Base-by-base conservation (phyloP, 495 filamentous ascomycete genomes). In the Arthonia radiata region DNA sequence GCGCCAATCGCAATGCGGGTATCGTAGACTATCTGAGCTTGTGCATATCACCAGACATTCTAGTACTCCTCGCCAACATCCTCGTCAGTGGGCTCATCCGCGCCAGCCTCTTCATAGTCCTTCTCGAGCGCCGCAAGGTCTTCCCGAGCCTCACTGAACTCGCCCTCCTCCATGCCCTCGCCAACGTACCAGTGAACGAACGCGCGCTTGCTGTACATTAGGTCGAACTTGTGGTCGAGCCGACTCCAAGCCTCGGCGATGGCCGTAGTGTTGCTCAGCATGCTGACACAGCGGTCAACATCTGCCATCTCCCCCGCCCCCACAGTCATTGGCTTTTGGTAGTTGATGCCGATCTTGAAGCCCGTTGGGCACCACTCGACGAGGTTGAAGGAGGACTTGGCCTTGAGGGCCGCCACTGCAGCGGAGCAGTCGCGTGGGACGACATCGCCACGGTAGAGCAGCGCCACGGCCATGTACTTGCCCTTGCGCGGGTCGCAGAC, bases 291-390 rank as follows among this genome's bases (percentile, higher is more conserved):
- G 36, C 79, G 74, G 46, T 83, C 77, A 42, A 86, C 79, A 13
- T 71, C 61, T 5, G 79, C 77, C 27, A 90, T 65, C 36, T 77
- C 78, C 34, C 63, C 53, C 23, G 63, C 64, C 30, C 77, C 76
- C n/a, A 83, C 72, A 28, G 67, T 59, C 34, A 70, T 54, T 23
- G 79, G 79, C 55, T 80, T 79, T 52, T 80, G 71, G 56, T 81
- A 81, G 57, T 82, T 83, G 59, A 90, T 89, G 37, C 79, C 79
- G 29, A 90, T 58, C 61, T 90, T 90, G 67, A 90, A 90, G 32
- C 79, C 79, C 24, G 79, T 90, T n/a, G 79, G 79, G 53, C 79
- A 90, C 79, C 79, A 90, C 48, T 90, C 79, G 29, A 90, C 79
- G 31, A 89, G 59, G 60, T 86, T 80, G 62, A 90, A 83, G 15